Conservation (phyloP, 2,329 filamentous ascomycete genomes). For the Chaetomium olivaceum region DNA sequence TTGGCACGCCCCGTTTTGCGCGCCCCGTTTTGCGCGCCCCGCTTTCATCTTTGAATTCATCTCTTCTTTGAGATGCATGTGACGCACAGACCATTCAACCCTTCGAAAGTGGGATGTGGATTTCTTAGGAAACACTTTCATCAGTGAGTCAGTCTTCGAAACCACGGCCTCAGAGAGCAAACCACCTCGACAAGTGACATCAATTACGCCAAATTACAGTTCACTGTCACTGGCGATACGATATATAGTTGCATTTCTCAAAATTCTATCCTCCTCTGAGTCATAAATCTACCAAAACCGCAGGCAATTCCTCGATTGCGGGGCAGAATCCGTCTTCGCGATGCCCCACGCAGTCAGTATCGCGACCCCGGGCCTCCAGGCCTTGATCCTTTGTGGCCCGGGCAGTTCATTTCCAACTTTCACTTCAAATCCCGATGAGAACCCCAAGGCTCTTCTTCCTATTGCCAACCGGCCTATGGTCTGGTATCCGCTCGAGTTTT, state of each 20-base stretch:
- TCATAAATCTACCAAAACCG: not conserved
- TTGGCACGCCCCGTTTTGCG: not conserved
- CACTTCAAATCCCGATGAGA: slow-evolving; percentile 75
- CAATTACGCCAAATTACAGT: not conserved
- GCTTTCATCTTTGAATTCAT: not conserved
- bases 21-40: slow-evolving; percentile 13
- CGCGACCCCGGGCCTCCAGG: slow-evolving; percentile 76
- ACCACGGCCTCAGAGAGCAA: slow-evolving; percentile 3
- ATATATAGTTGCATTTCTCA: not conserved
- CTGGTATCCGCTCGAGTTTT: slow-evolving; percentile 86
- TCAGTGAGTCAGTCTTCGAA: slow-evolving; percentile 18
- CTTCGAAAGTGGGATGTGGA: slow-evolving; percentile 23
- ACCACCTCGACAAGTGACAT: not conserved
- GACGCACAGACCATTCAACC: slow-evolving; percentile 23
- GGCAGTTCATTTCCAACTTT: slow-evolving; percentile 82
- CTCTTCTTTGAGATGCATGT: not conserved
- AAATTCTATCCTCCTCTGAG: not conserved
- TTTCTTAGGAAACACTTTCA: slow-evolving; percentile 7
- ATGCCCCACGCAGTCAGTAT: slow-evolving; percentile 78
- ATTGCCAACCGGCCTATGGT: slow-evolving; percentile 87
- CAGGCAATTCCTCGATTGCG: slow-evolving; percentile 1
- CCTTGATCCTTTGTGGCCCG: slow-evolving; percentile 78
- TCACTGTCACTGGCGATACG: not conserved
- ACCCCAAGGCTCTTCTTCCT: slow-evolving; percentile 78
- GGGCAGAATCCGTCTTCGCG: slow-evolving; percentile 27